A percentile compares a stretch with the other conserved stretches of the same genome.
phyloP scores from a whole-genome alignment of 371 early-diverging fungal species.

The Mucor saturninus region DNA sequence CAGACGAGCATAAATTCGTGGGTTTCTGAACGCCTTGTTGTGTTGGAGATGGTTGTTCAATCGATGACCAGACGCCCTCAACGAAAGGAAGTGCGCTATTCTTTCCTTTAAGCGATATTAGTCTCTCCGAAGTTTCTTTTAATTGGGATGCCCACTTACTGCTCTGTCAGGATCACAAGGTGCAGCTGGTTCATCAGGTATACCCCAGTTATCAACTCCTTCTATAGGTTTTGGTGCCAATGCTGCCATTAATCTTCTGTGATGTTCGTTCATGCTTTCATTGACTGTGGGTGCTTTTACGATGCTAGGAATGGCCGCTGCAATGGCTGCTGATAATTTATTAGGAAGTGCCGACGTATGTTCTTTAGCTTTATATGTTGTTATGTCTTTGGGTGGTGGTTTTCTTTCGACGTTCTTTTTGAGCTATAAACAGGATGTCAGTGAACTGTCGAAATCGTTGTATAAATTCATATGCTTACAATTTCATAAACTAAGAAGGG shows the following conservation, averaged over 20 bases:
- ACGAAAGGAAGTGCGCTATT: constrained; percentile 65
- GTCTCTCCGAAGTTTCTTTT: background rate
- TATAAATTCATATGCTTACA: background rate
- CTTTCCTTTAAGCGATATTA: constrained; percentile 50
- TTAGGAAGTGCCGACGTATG: background rate
- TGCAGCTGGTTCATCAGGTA: constrained; percentile 55
- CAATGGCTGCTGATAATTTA: background rate
- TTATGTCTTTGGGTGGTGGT: background rate
- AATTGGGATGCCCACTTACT: constrained; percentile 32
- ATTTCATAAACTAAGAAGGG: background rate
- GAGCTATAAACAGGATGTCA: background rate
- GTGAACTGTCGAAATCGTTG: background rate
- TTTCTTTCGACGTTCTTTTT: background rate
- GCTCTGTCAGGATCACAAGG: constrained; percentile 56
- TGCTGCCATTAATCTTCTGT: constrained; percentile 28
- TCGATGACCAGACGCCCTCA: constrained; percentile 54
- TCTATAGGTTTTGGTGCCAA: constrained; percentile 45
- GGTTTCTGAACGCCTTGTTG: constrained; percentile 82
- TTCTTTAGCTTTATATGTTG: background rate
- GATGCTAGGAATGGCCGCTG: background rate
- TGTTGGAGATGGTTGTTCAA: constrained; percentile 72
- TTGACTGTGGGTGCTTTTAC: constrained; percentile 8
- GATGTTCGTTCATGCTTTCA: constrained; percentile 9
- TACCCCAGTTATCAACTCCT: constrained; percentile 52
- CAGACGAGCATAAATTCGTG: constrained; percentile 78